phyloP scores from a whole-genome alignment of 768 basidiomycete species.

The Infundibulicybe gibba region DNA sequence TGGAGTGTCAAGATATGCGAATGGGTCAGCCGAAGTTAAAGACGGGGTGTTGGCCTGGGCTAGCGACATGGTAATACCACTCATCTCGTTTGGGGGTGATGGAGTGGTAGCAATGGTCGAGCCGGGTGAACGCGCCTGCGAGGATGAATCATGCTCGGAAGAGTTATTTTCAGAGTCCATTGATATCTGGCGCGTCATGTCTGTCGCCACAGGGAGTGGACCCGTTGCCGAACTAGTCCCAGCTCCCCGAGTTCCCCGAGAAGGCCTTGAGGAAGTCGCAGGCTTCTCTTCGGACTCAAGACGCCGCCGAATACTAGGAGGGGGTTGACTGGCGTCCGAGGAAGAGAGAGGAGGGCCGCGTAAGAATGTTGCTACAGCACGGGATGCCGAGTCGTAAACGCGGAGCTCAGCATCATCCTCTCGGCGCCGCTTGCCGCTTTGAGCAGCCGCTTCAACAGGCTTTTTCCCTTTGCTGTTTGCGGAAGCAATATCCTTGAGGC shows the following conservation, averaged over 20 bases:
- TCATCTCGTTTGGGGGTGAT: conserved; percentile 12
- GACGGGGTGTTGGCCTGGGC: conserved; percentile 6
- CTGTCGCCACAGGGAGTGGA: background rate
- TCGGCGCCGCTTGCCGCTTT: conserved; percentile 48
- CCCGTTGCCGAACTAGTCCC: background rate
- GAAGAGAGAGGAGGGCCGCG: conserved; percentile 27
- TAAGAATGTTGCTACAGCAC: conserved; percentile 47
- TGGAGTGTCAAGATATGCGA: conserved; percentile 51
- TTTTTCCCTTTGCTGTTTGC: conserved; percentile 56
- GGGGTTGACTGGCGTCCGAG: conserved; percentile 20
- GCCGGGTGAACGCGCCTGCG: conserved; percentile 6
- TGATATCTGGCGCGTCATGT: conserved; percentile 9
- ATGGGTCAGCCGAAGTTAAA: conserved; percentile 43
- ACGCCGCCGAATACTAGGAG: conserved; percentile 32
- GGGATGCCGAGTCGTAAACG: conserved; percentile 53
- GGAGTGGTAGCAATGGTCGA: conserved; percentile 27
- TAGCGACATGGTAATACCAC: conserved; percentile 1
- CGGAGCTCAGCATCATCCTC: conserved; percentile 52
- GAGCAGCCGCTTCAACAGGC: conserved; percentile 11
- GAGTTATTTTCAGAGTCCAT: conserved; percentile 13
- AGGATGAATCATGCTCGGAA: conserved; percentile 10
- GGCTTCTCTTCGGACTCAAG: conserved; percentile 16
- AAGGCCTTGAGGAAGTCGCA: conserved; percentile 6
- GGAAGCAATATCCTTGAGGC: conserved; percentile 51
- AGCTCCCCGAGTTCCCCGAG: conserved; percentile 3